Percentiles rank a stretch among this genome's conserved stretches.
Evolutionary conservation across 208 protist genomes (phyloP).

Genomic region (Trypanosomatidae sp.): DNA sequence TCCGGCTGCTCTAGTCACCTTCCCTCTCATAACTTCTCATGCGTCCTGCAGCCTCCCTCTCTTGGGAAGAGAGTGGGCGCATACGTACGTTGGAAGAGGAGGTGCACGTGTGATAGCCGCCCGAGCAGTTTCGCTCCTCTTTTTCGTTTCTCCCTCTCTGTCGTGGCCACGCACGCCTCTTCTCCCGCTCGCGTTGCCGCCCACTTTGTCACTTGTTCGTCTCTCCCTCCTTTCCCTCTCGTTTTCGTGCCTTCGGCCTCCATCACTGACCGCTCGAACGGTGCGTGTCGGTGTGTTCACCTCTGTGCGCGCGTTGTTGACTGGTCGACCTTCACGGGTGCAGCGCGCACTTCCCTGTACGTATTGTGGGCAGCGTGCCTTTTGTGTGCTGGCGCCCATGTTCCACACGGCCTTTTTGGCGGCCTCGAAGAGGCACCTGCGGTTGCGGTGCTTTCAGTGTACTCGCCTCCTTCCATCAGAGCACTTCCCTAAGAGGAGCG

Average conservation of each 20-base stretch:
- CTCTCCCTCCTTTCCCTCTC: not conserved
- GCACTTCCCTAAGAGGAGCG: conserved; percentile 60
- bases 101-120: not conserved
- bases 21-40: not conserved
- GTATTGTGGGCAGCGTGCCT: not conserved
- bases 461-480: conserved; percentile 58
- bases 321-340: not conserved
- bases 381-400: conserved; percentile 8
- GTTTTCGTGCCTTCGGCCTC: not conserved
- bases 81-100: not conserved
- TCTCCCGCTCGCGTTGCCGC: not conserved
- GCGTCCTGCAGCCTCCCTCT: not conserved
- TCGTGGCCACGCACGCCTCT: not conserved
- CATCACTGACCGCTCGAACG: not conserved
- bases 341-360: not conserved
- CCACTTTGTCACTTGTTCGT: not conserved
- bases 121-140: not conserved
- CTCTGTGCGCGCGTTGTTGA: not conserved
- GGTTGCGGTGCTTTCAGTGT: conserved; percentile 64
- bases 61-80: not conserved
- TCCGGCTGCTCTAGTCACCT: not conserved
- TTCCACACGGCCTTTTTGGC: conserved; percentile 25
- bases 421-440: conserved; percentile 71
- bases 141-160: not conserved
- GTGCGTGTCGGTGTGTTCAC: not conserved